Conservation (phyloP, 2,329 filamentous ascomycete species). For the Aschersonia sp. region DNA sequence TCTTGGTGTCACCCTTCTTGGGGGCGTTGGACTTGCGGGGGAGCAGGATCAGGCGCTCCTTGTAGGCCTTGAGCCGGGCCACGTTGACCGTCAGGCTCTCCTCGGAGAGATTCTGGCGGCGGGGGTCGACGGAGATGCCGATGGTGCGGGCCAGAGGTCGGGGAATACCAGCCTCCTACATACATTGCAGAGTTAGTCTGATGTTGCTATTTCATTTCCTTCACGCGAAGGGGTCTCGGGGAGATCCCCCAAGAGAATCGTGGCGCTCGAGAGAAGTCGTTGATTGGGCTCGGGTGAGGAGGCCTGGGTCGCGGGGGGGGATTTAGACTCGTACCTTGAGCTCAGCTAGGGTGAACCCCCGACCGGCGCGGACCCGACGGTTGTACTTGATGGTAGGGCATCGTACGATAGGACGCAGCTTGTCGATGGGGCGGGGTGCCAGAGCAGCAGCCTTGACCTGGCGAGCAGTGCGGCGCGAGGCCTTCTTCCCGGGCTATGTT, state of each 20-base stretch:
- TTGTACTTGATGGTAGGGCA: conserved; percentile 99
- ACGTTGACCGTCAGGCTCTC: conserved; percentile 93
- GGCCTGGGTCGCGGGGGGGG: too few relatives aligned
- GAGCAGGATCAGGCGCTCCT: conserved; percentile 91
- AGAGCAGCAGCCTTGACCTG: conserved; percentile 88
- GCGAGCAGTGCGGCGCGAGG: conserved; percentile 79
- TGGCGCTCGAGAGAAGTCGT: too few relatives aligned
- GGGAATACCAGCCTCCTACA: conserved; percentile 83
- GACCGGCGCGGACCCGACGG: conserved; percentile 88
- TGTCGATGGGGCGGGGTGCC: conserved; percentile 93
- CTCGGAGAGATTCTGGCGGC: conserved; percentile 93
- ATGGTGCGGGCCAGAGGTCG: conserved; percentile 89
- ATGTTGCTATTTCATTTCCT: not conserved
- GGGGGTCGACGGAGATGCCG: conserved; percentile 91
- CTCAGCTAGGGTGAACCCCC: conserved; percentile 95
- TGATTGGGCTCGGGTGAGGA: too few relatives aligned
- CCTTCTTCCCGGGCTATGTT: conserved; percentile 82
- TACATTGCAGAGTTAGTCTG: not conserved
- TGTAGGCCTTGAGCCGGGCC: conserved; percentile 95
- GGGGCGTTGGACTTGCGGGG: conserved; percentile 85
- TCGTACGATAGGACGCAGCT: conserved; percentile 88
- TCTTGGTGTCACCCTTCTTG: conserved; percentile 86
- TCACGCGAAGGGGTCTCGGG: too few relatives aligned
- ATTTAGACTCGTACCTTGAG: conserved; percentile 61
- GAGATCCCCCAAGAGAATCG: not conserved